A percentile compares a stretch with the other conserved stretches of the same genome.
These are phyloP conservation scores for Iris macrosiphon DNA, from an alignment of 106 monocot species.

Conservation along the genomic window DNA sequence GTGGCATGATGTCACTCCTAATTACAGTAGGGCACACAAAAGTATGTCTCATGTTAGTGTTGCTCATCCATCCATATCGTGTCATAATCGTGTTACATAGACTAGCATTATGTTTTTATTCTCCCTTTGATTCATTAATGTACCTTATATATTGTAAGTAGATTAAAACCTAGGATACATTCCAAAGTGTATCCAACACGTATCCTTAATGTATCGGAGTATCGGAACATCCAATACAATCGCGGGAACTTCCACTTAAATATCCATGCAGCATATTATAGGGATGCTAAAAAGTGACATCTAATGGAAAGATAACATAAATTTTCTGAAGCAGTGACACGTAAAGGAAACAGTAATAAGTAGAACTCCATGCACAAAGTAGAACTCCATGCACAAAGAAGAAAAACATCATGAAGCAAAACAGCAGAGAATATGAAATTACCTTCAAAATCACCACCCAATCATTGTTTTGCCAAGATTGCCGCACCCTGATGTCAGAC, in stretches of 20 bases:
- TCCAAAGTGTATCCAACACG: too few species aligned
- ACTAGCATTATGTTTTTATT: too few species aligned
- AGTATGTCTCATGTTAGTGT: too few species aligned
- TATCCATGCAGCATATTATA: background rate
- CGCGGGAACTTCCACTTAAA: background rate
- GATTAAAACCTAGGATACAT: too few species aligned
- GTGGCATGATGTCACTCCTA: too few species aligned
- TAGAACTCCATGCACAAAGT: background rate
- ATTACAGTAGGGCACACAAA: too few species aligned
- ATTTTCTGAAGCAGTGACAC: background rate
- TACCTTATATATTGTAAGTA: too few species aligned
- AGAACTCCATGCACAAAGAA: background rate
- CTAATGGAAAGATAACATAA: background rate
- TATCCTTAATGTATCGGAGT: too few species aligned
- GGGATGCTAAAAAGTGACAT: background rate
- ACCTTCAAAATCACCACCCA: slow-evolving; percentile 56
- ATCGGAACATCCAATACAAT: too few species aligned
- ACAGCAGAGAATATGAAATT: background rate
- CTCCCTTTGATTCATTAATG: too few species aligned
- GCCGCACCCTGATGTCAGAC: slow-evolving; percentile 27
- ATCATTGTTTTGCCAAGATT: slow-evolving; percentile 41
- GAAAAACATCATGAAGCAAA: background rate
- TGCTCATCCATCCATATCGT: too few species aligned
- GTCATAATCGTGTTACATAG: too few species aligned
- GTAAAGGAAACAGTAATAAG: background rate